Evolutionary conservation across 331 rosid species (phyloP).

Genomic region (Quercus tomentella): DNA sequence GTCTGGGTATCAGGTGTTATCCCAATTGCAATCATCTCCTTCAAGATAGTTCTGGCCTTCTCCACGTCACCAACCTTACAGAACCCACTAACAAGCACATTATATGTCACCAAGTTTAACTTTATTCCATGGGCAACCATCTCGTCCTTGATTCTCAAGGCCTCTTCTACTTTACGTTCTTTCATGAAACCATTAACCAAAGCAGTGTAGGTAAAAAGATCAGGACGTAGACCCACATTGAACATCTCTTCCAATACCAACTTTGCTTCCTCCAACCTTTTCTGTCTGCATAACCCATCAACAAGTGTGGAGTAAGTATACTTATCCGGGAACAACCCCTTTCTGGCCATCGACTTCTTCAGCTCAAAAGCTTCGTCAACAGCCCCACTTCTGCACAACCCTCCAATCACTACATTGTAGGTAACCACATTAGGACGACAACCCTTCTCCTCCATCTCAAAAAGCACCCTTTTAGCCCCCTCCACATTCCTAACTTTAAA

Average conservation of each 20-base stretch:
- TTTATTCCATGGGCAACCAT: constrained; percentile 24
- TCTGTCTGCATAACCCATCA: constrained; percentile 33
- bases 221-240: constrained; percentile 32
- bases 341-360: constrained; percentile 24
- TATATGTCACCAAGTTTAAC: constrained; percentile 14
- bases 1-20: constrained; percentile 22
- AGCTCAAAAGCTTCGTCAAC: constrained; percentile 30
- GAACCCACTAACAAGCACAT: constrained; percentile 28
- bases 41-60: constrained; percentile 26
- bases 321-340: constrained; percentile 35
- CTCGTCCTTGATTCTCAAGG: constrained; percentile 30
- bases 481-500: constrained; percentile 29
- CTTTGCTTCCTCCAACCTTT: constrained; percentile 34
- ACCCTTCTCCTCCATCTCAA: constrained; percentile 44
- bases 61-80: constrained; percentile 36
- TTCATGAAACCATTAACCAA: constrained; percentile 40
- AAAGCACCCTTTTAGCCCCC: constrained; percentile 22
- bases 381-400: constrained; percentile 32
- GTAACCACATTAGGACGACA: constrained; percentile 28
- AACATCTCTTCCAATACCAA: constrained; percentile 25
- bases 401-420: constrained; percentile 29
- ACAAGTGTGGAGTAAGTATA: constrained; percentile 28
- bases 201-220: constrained; percentile 16
- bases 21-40: constrained; percentile 34
- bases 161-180: constrained; percentile 33